Base-by-base conservation (phyloP, 225 moss, liverwort and hornwort genomes). In the Marchantia polymorpha region DNA sequence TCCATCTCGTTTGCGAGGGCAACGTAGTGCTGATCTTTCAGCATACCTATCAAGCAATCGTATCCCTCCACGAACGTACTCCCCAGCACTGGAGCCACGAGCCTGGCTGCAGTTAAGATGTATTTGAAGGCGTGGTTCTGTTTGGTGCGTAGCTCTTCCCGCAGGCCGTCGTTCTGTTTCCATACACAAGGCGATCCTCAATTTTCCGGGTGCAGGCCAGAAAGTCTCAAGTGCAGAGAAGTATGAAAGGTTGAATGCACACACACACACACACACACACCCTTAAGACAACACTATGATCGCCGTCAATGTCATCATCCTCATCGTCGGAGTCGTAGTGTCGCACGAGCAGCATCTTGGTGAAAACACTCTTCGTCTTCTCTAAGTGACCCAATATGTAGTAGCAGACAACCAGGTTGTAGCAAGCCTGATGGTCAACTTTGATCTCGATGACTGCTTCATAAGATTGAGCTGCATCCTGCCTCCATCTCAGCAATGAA, bases 401-500 rank as follows among this genome's bases (percentile, higher is more conserved):
- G 85, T 86, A 92, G 76, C 93, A 92, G 0, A 95, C 91, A 3
- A 87, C 85, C 52, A 95, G 83, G 82, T 99, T 99, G 83, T 99
- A 99, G 69, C 92, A 84, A 73, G 90, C 89, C 72, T 99, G 93
- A 83, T 99, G 95, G 80, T 99, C 95, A 79, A 99, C 89, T 79
- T 91, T 99, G 72, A 92, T 89, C 78, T 92, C 92, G 70, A 92
- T 86, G 25, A 92, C 83, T 0, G 85, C 87, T 73, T 99, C 93
- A 84, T 89, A 92, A 50, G 91, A 89, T 75, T 84, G 86, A 48
- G 86, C 85, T 77, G 99, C 94, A 86, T 99, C 95, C 95, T 99
- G 87, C 63, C 31, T 79, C 71, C 63, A 79, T 29, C 17, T 71
- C 47, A 71, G 70, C 39, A 12, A 56, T 56, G 1, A 12, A 56